Percentiles rank a stretch among this genome's conserved stretches.
phyloP scores from a whole-genome alignment of 2,329 filamentous ascomycete species.

The Colletotrichum tabaci region DNA sequence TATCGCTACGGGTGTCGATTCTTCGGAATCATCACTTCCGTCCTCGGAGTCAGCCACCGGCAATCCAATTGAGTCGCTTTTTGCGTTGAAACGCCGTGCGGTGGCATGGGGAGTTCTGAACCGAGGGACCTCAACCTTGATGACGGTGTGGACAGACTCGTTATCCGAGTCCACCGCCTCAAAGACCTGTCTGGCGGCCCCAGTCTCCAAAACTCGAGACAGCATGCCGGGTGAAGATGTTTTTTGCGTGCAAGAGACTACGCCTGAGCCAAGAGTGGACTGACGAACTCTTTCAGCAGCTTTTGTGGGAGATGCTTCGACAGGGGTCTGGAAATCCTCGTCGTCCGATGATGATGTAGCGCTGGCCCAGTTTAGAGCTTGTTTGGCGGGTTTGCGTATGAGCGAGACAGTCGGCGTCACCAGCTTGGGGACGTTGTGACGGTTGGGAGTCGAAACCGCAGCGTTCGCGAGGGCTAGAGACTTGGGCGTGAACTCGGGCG shows the following conservation, averaged over 20 bases:
- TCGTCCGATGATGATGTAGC: conserved; percentile 25
- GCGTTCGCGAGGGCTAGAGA: conserved; percentile 41
- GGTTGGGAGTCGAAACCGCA: conserved; percentile 38
- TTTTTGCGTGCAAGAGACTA: not conserved
- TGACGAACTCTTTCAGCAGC: not conserved
- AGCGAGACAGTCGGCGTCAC: not conserved
- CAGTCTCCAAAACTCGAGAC: not conserved
- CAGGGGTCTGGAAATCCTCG: not conserved
- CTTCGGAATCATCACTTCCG: not conserved
- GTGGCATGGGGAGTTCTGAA: conserved; percentile 23
- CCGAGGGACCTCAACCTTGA: conserved; percentile 25
- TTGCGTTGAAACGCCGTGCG: conserved; percentile 29
- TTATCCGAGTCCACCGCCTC: conserved; percentile 16
- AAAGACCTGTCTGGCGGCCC: not conserved
- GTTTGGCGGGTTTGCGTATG: not conserved
- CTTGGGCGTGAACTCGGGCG: conserved; percentile 69
- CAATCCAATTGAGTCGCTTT: conserved; percentile 31
- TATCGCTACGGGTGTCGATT: not conserved
- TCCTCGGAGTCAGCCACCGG: not conserved
- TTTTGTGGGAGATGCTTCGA: not conserved
- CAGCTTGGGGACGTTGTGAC: conserved; percentile 37
- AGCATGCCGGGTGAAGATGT: accelerated
- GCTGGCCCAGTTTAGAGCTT: conserved; percentile 30
- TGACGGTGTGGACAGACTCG: conserved; percentile 28
- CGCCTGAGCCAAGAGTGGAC: not conserved